Base-by-base conservation (phyloP, 73 alveolate genomes). In the Paramecium sonneborni region DNA sequence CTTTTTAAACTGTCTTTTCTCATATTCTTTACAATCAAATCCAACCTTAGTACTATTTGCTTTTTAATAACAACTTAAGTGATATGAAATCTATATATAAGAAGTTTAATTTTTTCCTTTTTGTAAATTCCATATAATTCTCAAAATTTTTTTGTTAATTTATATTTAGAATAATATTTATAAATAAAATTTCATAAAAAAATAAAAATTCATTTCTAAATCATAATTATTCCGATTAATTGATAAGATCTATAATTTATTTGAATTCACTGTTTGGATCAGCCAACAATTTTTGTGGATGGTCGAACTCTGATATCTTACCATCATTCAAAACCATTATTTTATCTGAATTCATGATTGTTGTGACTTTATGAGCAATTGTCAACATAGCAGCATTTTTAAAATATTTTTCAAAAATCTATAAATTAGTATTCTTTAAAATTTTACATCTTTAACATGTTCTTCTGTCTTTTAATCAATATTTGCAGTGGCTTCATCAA, bases 401-500 rank as follows among this genome's bases (percentile, higher is more conserved):
- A 35, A 93, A 89, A 85, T 79, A 21, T 62, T 93, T 92, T 35
- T 76, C 85, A 15, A 93, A 76, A 30, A 93, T 70, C 58, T 72
- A 85, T 58, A 85, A 52, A n/a, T 18, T 5, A 14, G 6, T 4
- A 67, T 24, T 55, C 3, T 4, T 3, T 20, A 6, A 55, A 5
- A 15, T 18, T 5, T 4, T 26, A 67, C 46, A 2, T 67, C 39
- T 52, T 52, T 92, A 18, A 93, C 87, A 30, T 88, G 85, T 88
- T 93, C 96, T 76, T 93, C 96, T 68, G 94, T 93, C 72, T 69
- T 30, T 48, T 24, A 56, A 88, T 93, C 96, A 28, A 93, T 93
- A 79, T 88, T 88, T 6, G 95, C 94, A 7, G 96, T 93, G 8
- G 95, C 95, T 38, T 93, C 96, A 90, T 93, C 96, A 85, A 93